A percentile compares a stretch with the other conserved stretches of the same genome.
phyloP scores from a whole-genome alignment of 2,329 filamentous ascomycete genomes.

The Fusarium ambrosium region DNA sequence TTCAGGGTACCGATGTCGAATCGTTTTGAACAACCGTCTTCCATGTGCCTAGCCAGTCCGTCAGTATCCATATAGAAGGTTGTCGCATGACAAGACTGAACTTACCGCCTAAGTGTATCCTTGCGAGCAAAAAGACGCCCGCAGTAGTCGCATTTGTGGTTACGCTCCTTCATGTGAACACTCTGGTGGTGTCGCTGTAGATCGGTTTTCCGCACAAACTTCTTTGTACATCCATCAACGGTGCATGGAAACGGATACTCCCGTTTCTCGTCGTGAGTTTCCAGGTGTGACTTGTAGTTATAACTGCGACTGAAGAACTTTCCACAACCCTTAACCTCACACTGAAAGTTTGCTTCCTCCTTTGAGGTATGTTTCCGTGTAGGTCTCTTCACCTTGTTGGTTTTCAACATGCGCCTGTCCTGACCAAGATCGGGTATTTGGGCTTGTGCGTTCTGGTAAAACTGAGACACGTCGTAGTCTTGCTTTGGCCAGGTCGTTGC shows the following conservation, averaged over 20 bases:
- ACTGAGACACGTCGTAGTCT: conserved; percentile 43
- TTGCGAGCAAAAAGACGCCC: conserved; percentile 80
- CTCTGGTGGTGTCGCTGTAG: conserved; percentile 73
- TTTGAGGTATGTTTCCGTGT: conserved; percentile 71
- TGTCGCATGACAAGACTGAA: background rate
- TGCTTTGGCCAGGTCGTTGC: conserved; percentile 42
- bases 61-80: conserved; percentile 7
- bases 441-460: conserved; percentile 38
- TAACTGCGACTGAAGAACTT: conserved; percentile 86
- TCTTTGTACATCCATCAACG: conserved; percentile 75
- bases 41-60: conserved; percentile 72
- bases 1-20: conserved; percentile 70
- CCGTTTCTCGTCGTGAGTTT: conserved; percentile 82
- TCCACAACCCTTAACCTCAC: conserved; percentile 77
- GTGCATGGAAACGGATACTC: conserved; percentile 79
- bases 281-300: conserved; percentile 89
- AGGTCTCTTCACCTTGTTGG: conserved; percentile 50
- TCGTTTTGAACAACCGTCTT: conserved; percentile 80
- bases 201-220: conserved; percentile 87
- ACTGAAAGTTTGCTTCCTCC: conserved; percentile 79
- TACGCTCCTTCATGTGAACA: conserved; percentile 81
- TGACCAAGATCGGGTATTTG: conserved; percentile 38
- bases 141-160: conserved; percentile 79
- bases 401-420: conserved; percentile 42
- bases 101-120: conserved; percentile 84